phyloP scores from a whole-genome alignment of 495 filamentous ascomycete species.

The Melanomma pulvis-pyrius region DNA sequence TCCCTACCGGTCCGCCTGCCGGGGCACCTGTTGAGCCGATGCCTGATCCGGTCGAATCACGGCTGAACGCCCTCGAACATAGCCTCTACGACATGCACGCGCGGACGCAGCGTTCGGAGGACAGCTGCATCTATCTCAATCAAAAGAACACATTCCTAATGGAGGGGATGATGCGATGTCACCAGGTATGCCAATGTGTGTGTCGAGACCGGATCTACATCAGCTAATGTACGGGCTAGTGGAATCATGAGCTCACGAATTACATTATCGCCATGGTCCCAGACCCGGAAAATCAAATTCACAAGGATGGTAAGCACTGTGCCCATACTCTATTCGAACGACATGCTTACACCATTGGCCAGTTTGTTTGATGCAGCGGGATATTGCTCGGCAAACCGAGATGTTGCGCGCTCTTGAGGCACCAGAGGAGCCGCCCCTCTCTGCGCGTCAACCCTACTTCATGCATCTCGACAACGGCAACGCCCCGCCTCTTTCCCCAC shows the following conservation, averaged over 20 bases:
- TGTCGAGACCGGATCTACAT: constrained; percentile 13
- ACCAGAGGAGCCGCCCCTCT: constrained; percentile 66
- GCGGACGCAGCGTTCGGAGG: constrained; percentile 79
- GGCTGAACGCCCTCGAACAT: constrained; percentile 78
- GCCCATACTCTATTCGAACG: constrained; percentile 26
- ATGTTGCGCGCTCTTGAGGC: constrained; percentile 71
- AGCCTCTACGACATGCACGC: constrained; percentile 76
- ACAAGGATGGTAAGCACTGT: constrained; percentile 57
- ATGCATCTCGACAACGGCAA: constrained; percentile 67
- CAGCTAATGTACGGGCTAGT: constrained; percentile 48
- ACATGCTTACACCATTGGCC: constrained; percentile 24
- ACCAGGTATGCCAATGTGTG: constrained; percentile 59
- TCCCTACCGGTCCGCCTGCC: constrained; percentile 62
- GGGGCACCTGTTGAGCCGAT: constrained; percentile 83
- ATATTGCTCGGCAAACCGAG: constrained; percentile 84
- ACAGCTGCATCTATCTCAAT: constrained; percentile 74
- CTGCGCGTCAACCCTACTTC: constrained; percentile 76
- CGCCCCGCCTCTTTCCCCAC: constrained; percentile 85
- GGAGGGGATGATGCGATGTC: constrained; percentile 77
- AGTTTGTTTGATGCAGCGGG: constrained; percentile 81
- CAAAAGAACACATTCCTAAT: constrained; percentile 79
- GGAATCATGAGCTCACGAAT: constrained; percentile 76
- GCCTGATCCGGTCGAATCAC: constrained; percentile 73
- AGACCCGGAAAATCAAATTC: constrained; percentile 61
- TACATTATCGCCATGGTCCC: constrained; percentile 71